Evolutionary conservation across 371 early-diverging fungal genomes (phyloP).

Genomic region (Paraphysoderma sedebokerense): DNA sequence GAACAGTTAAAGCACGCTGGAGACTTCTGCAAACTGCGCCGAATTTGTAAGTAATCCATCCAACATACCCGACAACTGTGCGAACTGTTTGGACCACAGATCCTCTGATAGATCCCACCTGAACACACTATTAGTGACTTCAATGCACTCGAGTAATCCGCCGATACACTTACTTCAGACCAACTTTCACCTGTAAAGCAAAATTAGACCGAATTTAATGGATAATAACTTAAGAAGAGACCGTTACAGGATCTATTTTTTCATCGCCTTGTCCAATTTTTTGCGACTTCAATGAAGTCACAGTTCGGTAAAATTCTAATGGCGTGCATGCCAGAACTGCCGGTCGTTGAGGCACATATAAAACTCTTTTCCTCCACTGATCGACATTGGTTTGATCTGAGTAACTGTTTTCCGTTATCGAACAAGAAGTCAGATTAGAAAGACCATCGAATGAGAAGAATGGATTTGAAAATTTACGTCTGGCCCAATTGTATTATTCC

Average conservation of each 20-base stretch:
- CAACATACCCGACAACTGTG: constrained; percentile 61
- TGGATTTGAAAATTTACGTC: constrained; percentile 19
- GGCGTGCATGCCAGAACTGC: constrained; percentile 57
- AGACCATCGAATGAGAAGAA: background rate
- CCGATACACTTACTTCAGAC: too few relatives aligned
- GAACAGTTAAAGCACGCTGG: too few relatives aligned
- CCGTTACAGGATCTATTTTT: too few relatives aligned
- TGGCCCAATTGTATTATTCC: constrained; percentile 38
- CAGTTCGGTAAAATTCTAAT: constrained; percentile 38
- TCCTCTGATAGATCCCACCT: constrained; percentile 47
- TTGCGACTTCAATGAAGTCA: constrained; percentile 30
- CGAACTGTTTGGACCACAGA: constrained; percentile 56
- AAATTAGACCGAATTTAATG: too few relatives aligned
- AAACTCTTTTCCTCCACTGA: constrained; percentile 52
- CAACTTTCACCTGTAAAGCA: too few relatives aligned
- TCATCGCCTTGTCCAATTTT: too few relatives aligned
- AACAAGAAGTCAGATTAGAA: background rate
- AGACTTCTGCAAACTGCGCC: too few relatives aligned
- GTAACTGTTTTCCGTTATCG: constrained; percentile 8
- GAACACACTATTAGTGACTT: too few relatives aligned
- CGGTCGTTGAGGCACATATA: constrained; percentile 77
- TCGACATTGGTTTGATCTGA: background rate
- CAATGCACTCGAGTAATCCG: too few relatives aligned
- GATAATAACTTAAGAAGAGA: too few relatives aligned
- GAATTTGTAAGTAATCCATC: too few relatives aligned